Evolutionary conservation across 345 rosid species (phyloP).

Genomic region (Syzygium grande): DNA sequence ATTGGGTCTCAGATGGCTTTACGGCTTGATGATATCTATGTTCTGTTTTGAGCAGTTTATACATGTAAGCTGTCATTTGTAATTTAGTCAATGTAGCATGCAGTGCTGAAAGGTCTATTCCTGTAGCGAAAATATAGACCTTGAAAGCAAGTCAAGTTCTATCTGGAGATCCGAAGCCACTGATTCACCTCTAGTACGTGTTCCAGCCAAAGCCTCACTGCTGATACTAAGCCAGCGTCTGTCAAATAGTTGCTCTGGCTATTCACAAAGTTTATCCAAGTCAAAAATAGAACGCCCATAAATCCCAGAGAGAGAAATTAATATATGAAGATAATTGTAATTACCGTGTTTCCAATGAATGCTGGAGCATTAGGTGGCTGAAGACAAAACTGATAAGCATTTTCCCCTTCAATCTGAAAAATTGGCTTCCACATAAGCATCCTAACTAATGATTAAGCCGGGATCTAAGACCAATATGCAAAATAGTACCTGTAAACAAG

Average conservation of each 20-base stretch:
- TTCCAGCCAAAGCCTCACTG: slow-evolving; percentile 90
- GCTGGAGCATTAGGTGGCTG: slow-evolving; percentile 90
- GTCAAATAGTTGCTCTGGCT: slow-evolving; percentile 96
- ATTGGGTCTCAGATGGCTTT: no score
- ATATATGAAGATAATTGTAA: neutral
- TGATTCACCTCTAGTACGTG: slow-evolving; percentile 77
- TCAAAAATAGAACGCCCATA: slow-evolving; percentile 14
- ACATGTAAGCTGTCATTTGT: no score
- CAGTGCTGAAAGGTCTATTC: neutral
- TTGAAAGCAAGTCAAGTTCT: slow-evolving; percentile 71
- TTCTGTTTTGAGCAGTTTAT: no score
- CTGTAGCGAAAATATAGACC: slow-evolving; percentile 21
- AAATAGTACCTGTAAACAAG: slow-evolving; percentile 61
- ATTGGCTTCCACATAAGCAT: neutral
- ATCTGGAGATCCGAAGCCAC: slow-evolving; percentile 54
- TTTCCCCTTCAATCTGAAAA: slow-evolving; percentile 68
- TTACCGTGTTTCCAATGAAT: slow-evolving; percentile 85
- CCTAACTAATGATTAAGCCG: neutral
- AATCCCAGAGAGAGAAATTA: neutral
- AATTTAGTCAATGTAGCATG: no score
- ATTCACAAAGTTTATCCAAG: slow-evolving; percentile 43
- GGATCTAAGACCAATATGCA: neutral
- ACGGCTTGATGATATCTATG: no score
- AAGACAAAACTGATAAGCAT: slow-evolving; percentile 82
- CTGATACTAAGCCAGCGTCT: slow-evolving; percentile 53